Conservation (phyloP, 2,329 filamentous ascomycete species). For the Aspergillus sergii region DNA sequence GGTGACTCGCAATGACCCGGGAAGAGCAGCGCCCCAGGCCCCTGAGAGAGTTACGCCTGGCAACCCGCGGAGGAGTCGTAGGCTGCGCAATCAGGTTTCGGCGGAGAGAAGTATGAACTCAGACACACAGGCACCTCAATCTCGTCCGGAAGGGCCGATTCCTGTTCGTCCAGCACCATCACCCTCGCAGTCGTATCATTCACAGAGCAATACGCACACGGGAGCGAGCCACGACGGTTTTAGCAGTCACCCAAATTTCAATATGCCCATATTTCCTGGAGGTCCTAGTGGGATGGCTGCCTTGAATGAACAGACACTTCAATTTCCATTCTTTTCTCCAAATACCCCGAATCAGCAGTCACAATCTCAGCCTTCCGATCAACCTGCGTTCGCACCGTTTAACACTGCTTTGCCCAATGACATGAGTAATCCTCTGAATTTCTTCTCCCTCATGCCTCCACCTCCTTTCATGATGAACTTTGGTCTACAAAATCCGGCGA, state of each 20-base stretch:
- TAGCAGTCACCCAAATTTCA: conserved; percentile 10
- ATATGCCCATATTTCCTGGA: conserved; percentile 8
- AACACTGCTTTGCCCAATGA: conserved; percentile 14
- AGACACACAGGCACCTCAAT: conserved; percentile 2
- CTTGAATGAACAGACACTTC: neutral
- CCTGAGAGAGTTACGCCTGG: conserved; percentile 3
- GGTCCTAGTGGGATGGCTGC: conserved; percentile 5
- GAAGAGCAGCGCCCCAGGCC: neutral
- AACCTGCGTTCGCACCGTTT: conserved; percentile 10
- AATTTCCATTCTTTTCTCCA: conserved; percentile 11
- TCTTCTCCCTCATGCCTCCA: conserved; percentile 16
- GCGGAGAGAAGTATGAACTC: neutral
- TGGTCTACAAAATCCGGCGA: conserved; percentile 9
- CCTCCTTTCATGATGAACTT: conserved; percentile 20
- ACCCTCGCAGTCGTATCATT: neutral
- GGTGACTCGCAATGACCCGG: conserved; percentile 4
- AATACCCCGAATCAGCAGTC: conserved; percentile 9
- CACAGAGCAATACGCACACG: neutral
- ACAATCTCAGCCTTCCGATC: conserved; percentile 10
- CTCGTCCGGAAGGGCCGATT: neutral
- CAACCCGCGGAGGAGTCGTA: neutral
- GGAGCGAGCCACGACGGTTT: neutral
- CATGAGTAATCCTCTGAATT: conserved; percentile 8
- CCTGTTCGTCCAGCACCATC: neutral
- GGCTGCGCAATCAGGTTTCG: conserved; percentile 3